Evolutionary conservation across 257 asterid species (phyloP), one percentile per base, ranked within the genome.

Genomic region (Petrea volubilis): DNA sequence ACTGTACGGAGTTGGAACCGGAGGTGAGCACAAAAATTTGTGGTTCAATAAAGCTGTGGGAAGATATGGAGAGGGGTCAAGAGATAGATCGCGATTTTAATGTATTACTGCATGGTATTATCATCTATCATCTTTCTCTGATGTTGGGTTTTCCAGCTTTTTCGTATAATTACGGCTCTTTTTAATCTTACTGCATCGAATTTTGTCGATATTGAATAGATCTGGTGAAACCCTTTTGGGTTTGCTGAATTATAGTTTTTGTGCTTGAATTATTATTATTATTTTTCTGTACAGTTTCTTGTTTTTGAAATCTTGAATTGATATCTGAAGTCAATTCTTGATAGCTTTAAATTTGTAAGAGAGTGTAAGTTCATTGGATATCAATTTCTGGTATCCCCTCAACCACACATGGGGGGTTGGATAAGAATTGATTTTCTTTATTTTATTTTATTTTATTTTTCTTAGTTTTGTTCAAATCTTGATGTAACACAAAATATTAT

Each of bases 11-110:
- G 10, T 46, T 40, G 25, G 61, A 13, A 68, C 58, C 18, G 77
- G 67, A 52, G 60, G 50, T n/a, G 64, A 49, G 41, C 63, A 29
- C 28, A 4, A 3, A 5, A 1, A 7, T 43, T 46, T 64, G 93
- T 79, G 77, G 98, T 92, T 92, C 98, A 92, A 88, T 83, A 86
- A 85, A 81, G 91, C 87, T 90, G 98, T 90, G 98, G 98, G 92
- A 92, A 79, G 91, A 90, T 88, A 85, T 36, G 80, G 74, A 7
- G 38, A 78, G 67, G n/a, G 77, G 73, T 67, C 88, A 75, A 53
- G 47, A 43, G 38, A 20, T 38, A 38, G 43, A 8, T 38, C 43
- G 49, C 60, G 17, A 43, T 40, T n/a, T n/a, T 60, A 4, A 31
- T n/a, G 24, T 27, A 23, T 50, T 69, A 78, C 49, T 51, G 71